Conservation (phyloP, 2,329 filamentous ascomycete genomes). For the Fusarium burgessii region DNA sequence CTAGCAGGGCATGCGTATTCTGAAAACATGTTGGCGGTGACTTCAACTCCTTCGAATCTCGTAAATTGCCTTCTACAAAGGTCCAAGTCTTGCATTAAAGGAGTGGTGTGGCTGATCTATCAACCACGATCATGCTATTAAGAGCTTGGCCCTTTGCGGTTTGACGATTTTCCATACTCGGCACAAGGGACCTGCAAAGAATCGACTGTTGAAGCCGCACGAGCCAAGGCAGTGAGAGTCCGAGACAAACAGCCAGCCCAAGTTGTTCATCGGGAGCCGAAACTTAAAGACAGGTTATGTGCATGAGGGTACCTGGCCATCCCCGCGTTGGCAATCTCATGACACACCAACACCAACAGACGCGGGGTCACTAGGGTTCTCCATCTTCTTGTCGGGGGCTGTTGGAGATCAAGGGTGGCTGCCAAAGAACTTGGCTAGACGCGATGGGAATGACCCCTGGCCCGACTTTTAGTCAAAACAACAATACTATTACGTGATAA, state of each 20-base stretch:
- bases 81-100: slow-evolving; percentile 25
- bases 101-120: slow-evolving; percentile 33
- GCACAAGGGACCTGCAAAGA: slow-evolving; percentile 6
- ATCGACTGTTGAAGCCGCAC: slow-evolving; percentile 28
- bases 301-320: slow-evolving; percentile 12
- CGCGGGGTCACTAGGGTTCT: slow-evolving; percentile 41
- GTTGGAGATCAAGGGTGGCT: slow-evolving; percentile 41
- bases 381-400: slow-evolving; percentile 36
- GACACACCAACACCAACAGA: slow-evolving; percentile 36
- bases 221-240: slow-evolving; percentile 29
- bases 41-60: slow-evolving; percentile 8
- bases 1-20: slow-evolving; percentile 4
- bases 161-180: slow-evolving; percentile 14
- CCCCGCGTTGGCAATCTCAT: slow-evolving; percentile 37
- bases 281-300: slow-evolving; percentile 6
- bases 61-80: slow-evolving; percentile 36
- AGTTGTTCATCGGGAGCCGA: slow-evolving; percentile 28
- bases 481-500: slow-evolving; percentile 45
- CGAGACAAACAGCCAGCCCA: slow-evolving; percentile 14
- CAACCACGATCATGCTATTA: slow-evolving; percentile 17
- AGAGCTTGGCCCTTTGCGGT: slow-evolving; percentile 26
- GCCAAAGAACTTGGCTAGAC: slow-evolving; percentile 27
- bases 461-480: slow-evolving; percentile 42
- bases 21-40: slow-evolving; percentile 14
- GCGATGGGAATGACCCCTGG: slow-evolving; percentile 28